Base-by-base conservation (phyloP, 1,284 basidiomycete species). In the Trametes polyzona region DNA sequence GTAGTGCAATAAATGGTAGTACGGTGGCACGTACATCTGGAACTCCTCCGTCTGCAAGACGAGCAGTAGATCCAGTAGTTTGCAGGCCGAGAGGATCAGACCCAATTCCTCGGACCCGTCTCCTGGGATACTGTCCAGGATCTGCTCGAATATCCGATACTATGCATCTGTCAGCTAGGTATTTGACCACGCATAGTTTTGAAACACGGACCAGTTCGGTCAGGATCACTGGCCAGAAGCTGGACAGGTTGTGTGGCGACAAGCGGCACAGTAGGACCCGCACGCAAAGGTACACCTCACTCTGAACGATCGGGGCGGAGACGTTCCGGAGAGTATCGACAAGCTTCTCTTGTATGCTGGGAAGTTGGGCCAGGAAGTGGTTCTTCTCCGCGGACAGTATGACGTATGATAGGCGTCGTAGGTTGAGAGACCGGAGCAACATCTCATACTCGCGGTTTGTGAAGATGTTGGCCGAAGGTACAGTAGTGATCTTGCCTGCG, bases 11-110 rank as follows among this genome's bases (percentile, higher is more conserved):
- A 53, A 3, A 32, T 7, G 49, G 23, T 24, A 29, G 27, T 10
- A 19, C 47, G 17, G 21, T 30, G 37, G 7, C 9, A 65, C 87
- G 66, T 69, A 96, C 95, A 98, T 92, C 75, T 99, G 97, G 74
- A 99, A 99, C 70, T 99, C 97, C 67, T 96, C 93, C 0, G 94
- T 96, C 72, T 98, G 96, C 35, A 99, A 76, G 2, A 93, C 88
- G 10, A 99, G 80, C 16, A 99, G 77, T 14, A 98, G 78, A 73
- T 99, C 97, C 24, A 99, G 76, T 69, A 97, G 92, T 74, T 99
- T 99, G 77, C 93, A 90, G 4, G 94, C 94, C 2, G 95, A 87
- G 21, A 98, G 79, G 37, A 98, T 78, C 11, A 96, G 78, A 17
- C 86, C 83, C 17, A 98, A 77, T 51, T 91, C 87, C 67, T 98